Percentiles rank a stretch among this genome's conserved stretches.
Evolutionary conservation across 768 basidiomycete species (phyloP).

Genomic region (Pleurotus cornucopiae): DNA sequence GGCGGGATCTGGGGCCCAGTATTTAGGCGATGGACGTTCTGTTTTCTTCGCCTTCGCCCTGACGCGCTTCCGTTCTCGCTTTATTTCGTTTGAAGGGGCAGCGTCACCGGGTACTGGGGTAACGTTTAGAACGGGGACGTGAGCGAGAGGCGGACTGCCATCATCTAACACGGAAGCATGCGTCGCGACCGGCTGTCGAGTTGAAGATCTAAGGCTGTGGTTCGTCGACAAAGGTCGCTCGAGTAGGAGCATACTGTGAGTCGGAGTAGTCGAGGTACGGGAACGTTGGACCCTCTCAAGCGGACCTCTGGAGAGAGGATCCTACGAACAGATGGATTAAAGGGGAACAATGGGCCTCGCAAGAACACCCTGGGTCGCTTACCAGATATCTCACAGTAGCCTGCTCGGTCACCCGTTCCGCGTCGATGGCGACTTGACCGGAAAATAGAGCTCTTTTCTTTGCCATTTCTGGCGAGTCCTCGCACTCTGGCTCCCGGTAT

Average conservation of each 20-base stretch:
- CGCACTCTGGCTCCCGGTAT: constrained; percentile 43
- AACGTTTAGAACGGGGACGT: not conserved
- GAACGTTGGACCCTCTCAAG: constrained; percentile 8
- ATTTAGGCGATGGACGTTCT: constrained; percentile 29
- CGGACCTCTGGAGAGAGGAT: not conserved
- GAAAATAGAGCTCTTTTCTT: constrained; percentile 35
- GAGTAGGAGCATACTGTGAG: constrained; percentile 25
- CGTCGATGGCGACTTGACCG: constrained; percentile 34
- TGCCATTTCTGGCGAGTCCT: constrained; percentile 44
- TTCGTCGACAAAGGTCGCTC: constrained; percentile 34
- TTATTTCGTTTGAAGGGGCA: not conserved
- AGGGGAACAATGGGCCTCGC: not conserved
- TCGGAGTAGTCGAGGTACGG: constrained; percentile 8
- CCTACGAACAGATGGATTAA: not conserved
- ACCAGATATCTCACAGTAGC: constrained; percentile 17
- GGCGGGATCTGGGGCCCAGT: constrained; percentile 35
- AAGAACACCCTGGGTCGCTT: not conserved
- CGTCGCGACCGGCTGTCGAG: constrained; percentile 29
- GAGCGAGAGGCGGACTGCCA: constrained; percentile 18
- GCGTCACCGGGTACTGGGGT: constrained; percentile 7
- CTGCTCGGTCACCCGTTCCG: constrained; percentile 22
- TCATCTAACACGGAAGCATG: constrained; percentile 9
- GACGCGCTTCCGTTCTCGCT: constrained; percentile 14
- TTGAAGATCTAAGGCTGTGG: constrained; percentile 28
- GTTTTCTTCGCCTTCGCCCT: constrained; percentile 8